Percentiles rank a stretch among this genome's conserved stretches.
These are phyloP conservation scores for Avicennia marina DNA, from an alignment of 257 asterid genomes.

Conservation along the genomic window DNA sequence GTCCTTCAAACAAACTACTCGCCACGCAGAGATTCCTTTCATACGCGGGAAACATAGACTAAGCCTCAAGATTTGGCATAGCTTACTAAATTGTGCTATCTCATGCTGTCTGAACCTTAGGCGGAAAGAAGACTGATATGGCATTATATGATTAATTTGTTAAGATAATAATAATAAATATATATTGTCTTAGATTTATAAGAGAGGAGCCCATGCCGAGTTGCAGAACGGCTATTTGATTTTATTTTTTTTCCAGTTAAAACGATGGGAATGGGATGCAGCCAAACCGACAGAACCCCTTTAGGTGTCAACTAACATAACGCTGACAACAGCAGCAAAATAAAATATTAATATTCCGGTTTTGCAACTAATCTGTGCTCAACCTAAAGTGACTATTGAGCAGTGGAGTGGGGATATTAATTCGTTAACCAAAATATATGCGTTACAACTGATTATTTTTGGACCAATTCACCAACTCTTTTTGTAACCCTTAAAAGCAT, in stretches of 20 bases:
- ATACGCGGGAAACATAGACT: no score
- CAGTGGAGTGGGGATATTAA: background rate
- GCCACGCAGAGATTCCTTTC: constrained; percentile 1
- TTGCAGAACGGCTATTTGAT: constrained; percentile 16
- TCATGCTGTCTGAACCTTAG: background rate
- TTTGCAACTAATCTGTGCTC: constrained; percentile 1
- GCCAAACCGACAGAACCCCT: background rate
- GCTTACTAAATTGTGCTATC: no score
- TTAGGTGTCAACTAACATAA: constrained; percentile 11
- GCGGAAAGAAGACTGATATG: background rate
- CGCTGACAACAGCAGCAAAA: background rate
- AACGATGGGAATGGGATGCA: background rate
- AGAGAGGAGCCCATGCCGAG: constrained; percentile 6
- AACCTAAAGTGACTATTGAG: background rate
- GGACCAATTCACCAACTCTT: no score
- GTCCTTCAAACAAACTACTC: no score
- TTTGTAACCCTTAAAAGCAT: no score
- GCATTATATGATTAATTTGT: background rate
- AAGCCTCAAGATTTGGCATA: no score
- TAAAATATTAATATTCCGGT: background rate
- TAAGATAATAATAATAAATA: background rate
- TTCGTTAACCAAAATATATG: background rate
- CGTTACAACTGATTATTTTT: no score
- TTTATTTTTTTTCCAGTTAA: background rate
- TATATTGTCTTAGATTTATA: background rate